A percentile compares a stretch with the other conserved stretches of the same genome.
Conservation (phyloP, 2,329 filamentous ascomycete genomes). For the Beauveria sp. region DNA sequence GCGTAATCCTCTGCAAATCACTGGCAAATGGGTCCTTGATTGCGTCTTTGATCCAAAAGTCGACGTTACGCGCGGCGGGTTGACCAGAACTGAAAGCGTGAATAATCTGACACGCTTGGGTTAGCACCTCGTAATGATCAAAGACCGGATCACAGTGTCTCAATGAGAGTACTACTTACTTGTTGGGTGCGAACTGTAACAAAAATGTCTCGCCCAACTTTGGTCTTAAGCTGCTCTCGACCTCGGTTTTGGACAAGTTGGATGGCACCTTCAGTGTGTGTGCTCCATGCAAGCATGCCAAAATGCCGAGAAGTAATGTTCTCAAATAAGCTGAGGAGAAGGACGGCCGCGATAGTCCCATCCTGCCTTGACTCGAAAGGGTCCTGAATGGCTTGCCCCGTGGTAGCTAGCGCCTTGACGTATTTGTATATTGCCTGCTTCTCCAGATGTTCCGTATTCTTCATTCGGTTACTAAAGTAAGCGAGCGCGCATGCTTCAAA, state of each 20-base stretch:
- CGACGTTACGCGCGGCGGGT: constrained; percentile 42
- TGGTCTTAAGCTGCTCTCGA: constrained; percentile 45
- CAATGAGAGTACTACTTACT: constrained; percentile 28
- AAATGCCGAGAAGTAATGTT: constrained; percentile 48
- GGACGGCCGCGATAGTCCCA: constrained; percentile 49
- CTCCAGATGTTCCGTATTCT: constrained; percentile 25
- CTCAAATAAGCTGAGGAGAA: constrained; percentile 55
- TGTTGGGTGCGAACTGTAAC: constrained; percentile 54
- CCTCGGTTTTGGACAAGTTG: constrained; percentile 52
- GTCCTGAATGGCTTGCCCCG: constrained; percentile 45
- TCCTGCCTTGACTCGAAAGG: constrained; percentile 44
- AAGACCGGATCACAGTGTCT: no score
- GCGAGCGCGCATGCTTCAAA: constrained; percentile 54
- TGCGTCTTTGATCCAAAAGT: constrained; percentile 54
- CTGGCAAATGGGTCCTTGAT: constrained; percentile 41
- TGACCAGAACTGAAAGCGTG: constrained; percentile 48
- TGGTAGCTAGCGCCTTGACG: constrained; percentile 44
- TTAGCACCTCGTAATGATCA: neutral
- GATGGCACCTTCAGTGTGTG: constrained; percentile 57
- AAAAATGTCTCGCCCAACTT: constrained; percentile 47
- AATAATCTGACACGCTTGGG: constrained; percentile 38
- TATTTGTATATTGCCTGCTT: constrained; percentile 43
- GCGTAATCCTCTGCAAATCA: constrained; percentile 43
- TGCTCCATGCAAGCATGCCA: constrained; percentile 52
- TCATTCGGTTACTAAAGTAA: constrained; percentile 45